phyloP scores from a whole-genome alignment of 495 filamentous ascomycete species.

The Penicillium turbatum region DNA sequence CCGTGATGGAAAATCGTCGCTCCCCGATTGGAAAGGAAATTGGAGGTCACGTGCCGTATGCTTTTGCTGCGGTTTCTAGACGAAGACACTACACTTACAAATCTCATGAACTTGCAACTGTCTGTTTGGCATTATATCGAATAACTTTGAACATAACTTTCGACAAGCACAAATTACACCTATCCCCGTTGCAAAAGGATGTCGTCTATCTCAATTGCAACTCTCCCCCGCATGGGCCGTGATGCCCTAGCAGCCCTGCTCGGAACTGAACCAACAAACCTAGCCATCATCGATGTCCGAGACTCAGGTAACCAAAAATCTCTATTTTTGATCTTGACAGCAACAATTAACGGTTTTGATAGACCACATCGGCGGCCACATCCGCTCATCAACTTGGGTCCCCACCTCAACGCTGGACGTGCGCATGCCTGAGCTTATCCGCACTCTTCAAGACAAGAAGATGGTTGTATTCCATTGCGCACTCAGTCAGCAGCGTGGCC shows the following conservation, averaged over 20 bases:
- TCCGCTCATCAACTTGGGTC: conserved; percentile 63
- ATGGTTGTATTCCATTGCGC: conserved; percentile 93
- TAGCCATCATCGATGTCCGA: conserved; percentile 85
- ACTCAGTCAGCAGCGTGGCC: conserved; percentile 77
- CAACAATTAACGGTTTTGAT: not conserved
- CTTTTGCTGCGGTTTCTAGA: not conserved
- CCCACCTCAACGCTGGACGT: conserved; percentile 69
- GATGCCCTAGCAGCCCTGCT: conserved; percentile 54
- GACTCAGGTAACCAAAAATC: conserved; percentile 55
- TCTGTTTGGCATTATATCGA: not conserved
- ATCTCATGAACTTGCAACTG: not conserved
- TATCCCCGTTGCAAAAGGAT: conserved; percentile 27
- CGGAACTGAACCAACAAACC: conserved; percentile 32
- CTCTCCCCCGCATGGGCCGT: conserved; percentile 60
- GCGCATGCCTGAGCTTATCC: conserved; percentile 74
- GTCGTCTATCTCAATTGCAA: conserved; percentile 54
- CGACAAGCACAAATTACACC: not conserved
- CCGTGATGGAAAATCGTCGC: conserved; percentile 17
- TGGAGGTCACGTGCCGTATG: conserved; percentile 23
- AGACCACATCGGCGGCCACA: conserved; percentile 96
- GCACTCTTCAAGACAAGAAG: conserved; percentile 70
- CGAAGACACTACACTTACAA: not conserved
- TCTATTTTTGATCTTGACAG: not conserved
- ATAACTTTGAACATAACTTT: no score
- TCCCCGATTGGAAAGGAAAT: conserved; percentile 16